Base-by-base conservation (phyloP, 2,329 filamentous ascomycete species). In the Fusarium sp. region DNA sequence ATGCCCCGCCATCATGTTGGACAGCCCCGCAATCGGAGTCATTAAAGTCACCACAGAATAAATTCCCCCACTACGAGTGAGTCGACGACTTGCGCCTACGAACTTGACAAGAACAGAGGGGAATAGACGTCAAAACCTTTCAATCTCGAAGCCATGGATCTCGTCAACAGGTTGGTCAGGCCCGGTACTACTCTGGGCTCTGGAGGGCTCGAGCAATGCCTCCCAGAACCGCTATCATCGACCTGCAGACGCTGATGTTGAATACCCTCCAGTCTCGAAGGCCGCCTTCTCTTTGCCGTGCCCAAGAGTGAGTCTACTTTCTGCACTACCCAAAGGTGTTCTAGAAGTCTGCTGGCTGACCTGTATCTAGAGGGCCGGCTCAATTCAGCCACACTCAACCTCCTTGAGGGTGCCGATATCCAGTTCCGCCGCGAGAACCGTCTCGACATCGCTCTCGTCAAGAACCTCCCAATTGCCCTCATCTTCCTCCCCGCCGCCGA, bases 401-500 rank as follows among this genome's bases (percentile, higher is more conserved):
- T 99, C 61, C 93, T 99, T 64, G 90, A 95, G 81, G 97, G 97
- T 76, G 95, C 94, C 79, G 97, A 99, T 83, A 96, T 99, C 79
- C 95, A 99, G 84, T 99, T 99, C 87, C 92, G 94, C 83, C 93
- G 97, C 81, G 95, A 98, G 87, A 95, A 93, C 83, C 93, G 97
- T 68, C 94, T 98, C 79, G 97, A 99, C 83, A 98, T 99, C 81
- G 97, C 97, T 18, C 92, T 99, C 30, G 97, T 98, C 81, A 97
- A 98, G 88, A 99, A 99, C 85, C 91, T 97, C 32, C 94, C 94
- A 39, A 95, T 99, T 79, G 97, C 97, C 18, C 93, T 99, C 70
- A 92, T 99, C 81, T 99, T 99, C 88, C 93, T 99, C 30, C 97
- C 97, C 34, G 97, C 96, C 41, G 95, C 95, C 76, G 97, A 99